Evolutionary conservation across 805 yeast genomes (phyloP).

Genomic region (Candida easanensis): DNA sequence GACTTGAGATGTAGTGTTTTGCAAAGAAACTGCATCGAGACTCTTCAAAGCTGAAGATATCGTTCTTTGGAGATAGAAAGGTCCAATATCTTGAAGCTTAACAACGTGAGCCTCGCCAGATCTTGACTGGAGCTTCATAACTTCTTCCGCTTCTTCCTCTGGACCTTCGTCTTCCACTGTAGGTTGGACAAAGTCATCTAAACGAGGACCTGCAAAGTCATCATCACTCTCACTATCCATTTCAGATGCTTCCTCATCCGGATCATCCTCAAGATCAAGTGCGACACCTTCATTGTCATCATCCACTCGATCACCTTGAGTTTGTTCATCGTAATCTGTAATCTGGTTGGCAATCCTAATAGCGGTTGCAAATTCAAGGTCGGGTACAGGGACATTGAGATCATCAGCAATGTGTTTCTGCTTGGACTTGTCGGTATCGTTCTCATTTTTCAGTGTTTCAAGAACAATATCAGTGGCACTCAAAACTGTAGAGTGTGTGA

Average conservation of each 20-base stretch:
- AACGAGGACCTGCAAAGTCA: constrained; percentile 34
- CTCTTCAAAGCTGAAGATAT: constrained; percentile 34
- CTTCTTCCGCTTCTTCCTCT: constrained; percentile 19
- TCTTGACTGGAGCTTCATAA: constrained; percentile 19
- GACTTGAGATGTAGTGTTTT: constrained; percentile 39
- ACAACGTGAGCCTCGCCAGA: constrained; percentile 18
- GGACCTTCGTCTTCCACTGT: constrained; percentile 20
- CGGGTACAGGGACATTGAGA: constrained; percentile 32
- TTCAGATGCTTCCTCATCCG: constrained; percentile 28
- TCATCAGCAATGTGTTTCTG: constrained; percentile 46
- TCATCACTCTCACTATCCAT: constrained; percentile 30
- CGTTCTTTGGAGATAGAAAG: constrained; percentile 53
- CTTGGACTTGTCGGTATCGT: constrained; percentile 42
- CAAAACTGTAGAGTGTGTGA: constrained; percentile 67
- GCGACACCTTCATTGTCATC: constrained; percentile 37
- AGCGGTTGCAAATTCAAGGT: constrained; percentile 26
- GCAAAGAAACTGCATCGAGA: constrained; percentile 39
- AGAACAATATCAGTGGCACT: constrained; percentile 70
- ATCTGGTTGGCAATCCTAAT: constrained; percentile 43
- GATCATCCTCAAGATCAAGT: constrained; percentile 30
- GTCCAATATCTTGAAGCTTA: constrained; percentile 39
- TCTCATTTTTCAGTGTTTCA: constrained; percentile 50
- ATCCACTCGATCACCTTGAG: constrained; percentile 31
- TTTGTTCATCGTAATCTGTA: constrained; percentile 43
- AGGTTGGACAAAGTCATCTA: constrained; percentile 26